Conservation (phyloP, 192 early-diverging fungal species). For the Oehlia diaphana region DNA sequence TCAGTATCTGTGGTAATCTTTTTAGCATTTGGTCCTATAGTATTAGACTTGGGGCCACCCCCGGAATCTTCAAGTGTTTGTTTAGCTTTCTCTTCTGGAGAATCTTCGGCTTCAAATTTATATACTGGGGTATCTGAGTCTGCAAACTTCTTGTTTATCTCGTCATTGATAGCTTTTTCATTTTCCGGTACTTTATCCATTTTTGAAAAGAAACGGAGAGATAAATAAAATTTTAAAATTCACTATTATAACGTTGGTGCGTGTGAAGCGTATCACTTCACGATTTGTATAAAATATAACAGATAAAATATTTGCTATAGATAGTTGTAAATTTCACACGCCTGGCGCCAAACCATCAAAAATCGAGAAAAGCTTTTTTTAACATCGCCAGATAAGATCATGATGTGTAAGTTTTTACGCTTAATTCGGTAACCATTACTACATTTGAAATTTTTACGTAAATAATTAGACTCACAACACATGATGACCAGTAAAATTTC, state of each 20-base stretch:
- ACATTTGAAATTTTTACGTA: too few species aligned
- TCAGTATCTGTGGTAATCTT: not conserved
- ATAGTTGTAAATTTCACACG: too few species aligned
- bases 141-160: not conserved
- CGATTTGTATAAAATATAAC: too few species aligned
- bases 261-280: not conserved
- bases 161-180: not conserved
- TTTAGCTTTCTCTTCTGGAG: constrained; percentile 20
- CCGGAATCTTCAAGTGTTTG: not conserved
- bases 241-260: too few species aligned
- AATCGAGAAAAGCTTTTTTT: too few species aligned
- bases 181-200: not conserved
- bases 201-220: not conserved
- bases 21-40: not conserved
- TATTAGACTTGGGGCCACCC: not conserved
- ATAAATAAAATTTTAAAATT: not conserved
- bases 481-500: too few species aligned
- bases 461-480: too few species aligned
- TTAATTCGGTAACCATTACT: too few species aligned
- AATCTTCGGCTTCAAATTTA: not conserved
- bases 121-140: not conserved
- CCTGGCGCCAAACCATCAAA: too few species aligned
- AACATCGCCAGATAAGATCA: too few species aligned
- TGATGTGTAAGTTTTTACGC: too few species aligned
- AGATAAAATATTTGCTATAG: too few species aligned